Conservation (phyloP, 2,329 filamentous ascomycete species). For the Paracoccidioides lutzii region DNA sequence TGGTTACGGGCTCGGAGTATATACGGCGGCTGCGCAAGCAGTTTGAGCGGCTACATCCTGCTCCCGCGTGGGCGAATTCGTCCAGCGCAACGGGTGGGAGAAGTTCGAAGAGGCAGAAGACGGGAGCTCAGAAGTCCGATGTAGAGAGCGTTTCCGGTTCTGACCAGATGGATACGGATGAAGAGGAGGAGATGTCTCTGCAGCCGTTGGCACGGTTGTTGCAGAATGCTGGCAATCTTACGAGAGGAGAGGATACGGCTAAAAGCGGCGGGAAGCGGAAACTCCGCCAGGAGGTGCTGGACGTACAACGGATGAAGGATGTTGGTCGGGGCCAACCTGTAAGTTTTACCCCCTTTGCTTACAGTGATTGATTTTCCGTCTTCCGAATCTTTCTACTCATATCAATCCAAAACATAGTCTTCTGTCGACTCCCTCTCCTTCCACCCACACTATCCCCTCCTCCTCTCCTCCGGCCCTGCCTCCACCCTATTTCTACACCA, state of each 20-base stretch:
- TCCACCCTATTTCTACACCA: conserved; percentile 83
- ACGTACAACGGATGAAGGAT: conserved; percentile 81
- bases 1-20: conserved; percentile 80
- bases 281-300: conserved; percentile 72
- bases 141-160: conserved; percentile 34
- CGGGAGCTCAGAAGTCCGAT: conserved; percentile 14
- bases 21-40: conserved; percentile 65
- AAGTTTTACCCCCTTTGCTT: conserved; percentile 17
- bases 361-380: not conserved
- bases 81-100: conserved; percentile 29
- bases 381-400: not conserved
- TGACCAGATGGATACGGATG: conserved; percentile 43
- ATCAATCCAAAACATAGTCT: conserved; percentile 32
- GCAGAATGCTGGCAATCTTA: conserved; percentile 58
- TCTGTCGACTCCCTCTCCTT: conserved; percentile 75
- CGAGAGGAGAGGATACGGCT: conserved; percentile 33
- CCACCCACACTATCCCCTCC: conserved; percentile 75
- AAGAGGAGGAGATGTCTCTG: conserved; percentile 50
- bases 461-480: conserved; percentile 77
- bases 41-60: conserved; percentile 49
- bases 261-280: conserved; percentile 50
- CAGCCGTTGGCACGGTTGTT: conserved; percentile 71
- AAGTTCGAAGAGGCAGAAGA: conserved; percentile 36
- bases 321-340: conserved; percentile 63
- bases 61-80: conserved; percentile 47